A percentile compares a stretch with the other conserved stretches of the same genome.
Evolutionary conservation across 2,329 filamentous ascomycete genomes (phyloP).

Genomic region (Diaporthe sp.): DNA sequence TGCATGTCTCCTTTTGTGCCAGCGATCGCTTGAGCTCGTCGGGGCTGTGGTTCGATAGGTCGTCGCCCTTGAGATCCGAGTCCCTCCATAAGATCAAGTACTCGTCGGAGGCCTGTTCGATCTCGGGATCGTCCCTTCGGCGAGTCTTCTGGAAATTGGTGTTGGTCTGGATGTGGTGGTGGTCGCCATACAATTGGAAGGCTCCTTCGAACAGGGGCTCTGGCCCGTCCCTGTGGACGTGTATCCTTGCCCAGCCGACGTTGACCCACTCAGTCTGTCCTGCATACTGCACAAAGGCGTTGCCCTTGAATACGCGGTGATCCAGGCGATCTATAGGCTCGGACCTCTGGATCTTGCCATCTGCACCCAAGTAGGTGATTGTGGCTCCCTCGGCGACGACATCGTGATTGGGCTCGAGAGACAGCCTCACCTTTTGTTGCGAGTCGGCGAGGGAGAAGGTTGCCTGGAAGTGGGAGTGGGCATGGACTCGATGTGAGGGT

Average conservation of each 20-base stretch:
- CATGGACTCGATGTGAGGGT: constrained; percentile 82
- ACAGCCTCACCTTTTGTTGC: constrained; percentile 80
- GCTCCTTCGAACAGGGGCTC: constrained; percentile 90
- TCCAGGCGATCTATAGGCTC: constrained; percentile 79
- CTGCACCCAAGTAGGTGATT: constrained; percentile 78
- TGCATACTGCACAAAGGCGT: constrained; percentile 76
- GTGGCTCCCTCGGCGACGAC: constrained; percentile 83
- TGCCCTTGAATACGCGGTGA: constrained; percentile 88
- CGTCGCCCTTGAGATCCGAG: constrained; percentile 77
- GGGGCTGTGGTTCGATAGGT: constrained; percentile 54
- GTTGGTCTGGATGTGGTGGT: constrained; percentile 88
- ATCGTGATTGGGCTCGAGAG: constrained; percentile 91
- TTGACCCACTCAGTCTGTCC: constrained; percentile 78
- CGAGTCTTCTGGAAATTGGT: constrained; percentile 81
- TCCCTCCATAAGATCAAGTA: constrained; percentile 94
- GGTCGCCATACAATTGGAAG: constrained; percentile 84
- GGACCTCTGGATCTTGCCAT: constrained; percentile 77
- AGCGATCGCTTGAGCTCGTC: constrained; percentile 76
- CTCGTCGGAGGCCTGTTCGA: constrained; percentile 71
- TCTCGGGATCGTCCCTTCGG: constrained; percentile 77
- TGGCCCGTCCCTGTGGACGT: constrained; percentile 81
- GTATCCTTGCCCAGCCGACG: constrained; percentile 89
- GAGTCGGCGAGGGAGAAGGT: constrained; percentile 81
- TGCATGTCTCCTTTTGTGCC: constrained; percentile 68
- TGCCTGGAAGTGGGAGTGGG: constrained; percentile 87